Evolutionary conservation across 106 monocot genomes (phyloP).

Genomic region (Cymbidium sinense): DNA sequence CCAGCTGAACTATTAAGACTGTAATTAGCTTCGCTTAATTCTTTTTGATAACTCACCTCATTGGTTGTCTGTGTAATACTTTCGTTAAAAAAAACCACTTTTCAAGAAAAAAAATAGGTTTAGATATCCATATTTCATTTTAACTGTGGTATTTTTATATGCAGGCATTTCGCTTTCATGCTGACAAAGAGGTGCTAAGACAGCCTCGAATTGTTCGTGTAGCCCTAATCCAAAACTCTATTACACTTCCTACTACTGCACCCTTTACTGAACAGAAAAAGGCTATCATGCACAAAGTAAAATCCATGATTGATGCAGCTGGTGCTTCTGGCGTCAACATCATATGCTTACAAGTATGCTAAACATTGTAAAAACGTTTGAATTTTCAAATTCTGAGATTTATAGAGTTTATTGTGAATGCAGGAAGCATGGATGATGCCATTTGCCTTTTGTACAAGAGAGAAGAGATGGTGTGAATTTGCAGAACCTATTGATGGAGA

Average conservation of each 20-base stretch:
- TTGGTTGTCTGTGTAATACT: background rate
- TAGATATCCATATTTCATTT: background rate
- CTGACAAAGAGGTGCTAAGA: constrained; percentile 69
- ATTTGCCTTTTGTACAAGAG: constrained; percentile 91
- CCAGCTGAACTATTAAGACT: too few relatives aligned
- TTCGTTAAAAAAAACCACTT: background rate
- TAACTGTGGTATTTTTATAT: constrained; percentile 2
- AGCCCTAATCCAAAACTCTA: constrained; percentile 91
- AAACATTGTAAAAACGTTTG: background rate
- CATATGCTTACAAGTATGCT: constrained; percentile 79
- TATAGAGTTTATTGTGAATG: background rate
- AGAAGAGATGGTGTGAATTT: constrained; percentile 98
- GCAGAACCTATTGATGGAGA: constrained; percentile 92
- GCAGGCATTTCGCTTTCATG: constrained; percentile 65
- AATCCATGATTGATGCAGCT: constrained; percentile 87
- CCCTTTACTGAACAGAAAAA: constrained; percentile 70
- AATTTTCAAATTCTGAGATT: background rate
- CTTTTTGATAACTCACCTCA: too few relatives aligned
- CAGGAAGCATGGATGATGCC: constrained; percentile 99
- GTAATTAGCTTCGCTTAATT: too few relatives aligned
- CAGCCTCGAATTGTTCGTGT: constrained; percentile 64
- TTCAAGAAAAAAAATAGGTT: background rate
- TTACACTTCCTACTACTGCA: constrained; percentile 69
- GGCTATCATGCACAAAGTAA: constrained; percentile 70
- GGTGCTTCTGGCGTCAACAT: constrained; percentile 85